These are phyloP conservation scores for Marasmius tenuissimus DNA, from an alignment of 1,284 basidiomycete genomes.

Conservation along the genomic window DNA sequence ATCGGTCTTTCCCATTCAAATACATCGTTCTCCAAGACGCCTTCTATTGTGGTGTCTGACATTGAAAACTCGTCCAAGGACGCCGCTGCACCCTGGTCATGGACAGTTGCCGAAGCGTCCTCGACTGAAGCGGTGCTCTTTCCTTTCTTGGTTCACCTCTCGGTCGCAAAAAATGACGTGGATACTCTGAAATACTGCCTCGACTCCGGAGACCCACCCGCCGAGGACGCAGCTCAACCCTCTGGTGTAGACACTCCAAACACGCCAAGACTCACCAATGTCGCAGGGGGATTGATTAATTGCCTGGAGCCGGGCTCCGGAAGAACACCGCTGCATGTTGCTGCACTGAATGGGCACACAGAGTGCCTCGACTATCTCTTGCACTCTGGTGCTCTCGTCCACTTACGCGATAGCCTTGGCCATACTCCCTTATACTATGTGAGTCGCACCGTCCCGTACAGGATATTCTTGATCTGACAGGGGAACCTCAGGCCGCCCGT, in stretches of 20 bases:
- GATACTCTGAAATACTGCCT: constrained; percentile 64
- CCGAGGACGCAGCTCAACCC: constrained; percentile 14
- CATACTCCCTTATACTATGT: constrained; percentile 86
- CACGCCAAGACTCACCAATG: constrained; percentile 30
- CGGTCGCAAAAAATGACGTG: constrained; percentile 66
- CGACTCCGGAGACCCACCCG: constrained; percentile 11
- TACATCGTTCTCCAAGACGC: constrained; percentile 22
- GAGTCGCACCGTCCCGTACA: constrained; percentile 20
- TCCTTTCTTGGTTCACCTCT: constrained; percentile 77
- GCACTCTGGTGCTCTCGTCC: constrained; percentile 82
- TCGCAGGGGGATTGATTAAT: constrained; percentile 70
- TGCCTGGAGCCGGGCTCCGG: constrained; percentile 68
- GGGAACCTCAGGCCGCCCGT: constrained; percentile 57
- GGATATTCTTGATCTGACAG: constrained; percentile 1
- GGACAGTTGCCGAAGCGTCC: constrained; percentile 71
- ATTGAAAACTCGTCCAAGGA: constrained; percentile 41
- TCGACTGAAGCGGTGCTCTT: constrained; percentile 68
- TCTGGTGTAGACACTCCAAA: constrained; percentile 8
- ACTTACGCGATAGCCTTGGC: constrained; percentile 74
- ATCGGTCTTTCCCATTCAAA: constrained; percentile 53
- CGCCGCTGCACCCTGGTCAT: constrained; percentile 70
- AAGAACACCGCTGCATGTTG: constrained; percentile 79
- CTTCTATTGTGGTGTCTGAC: constrained; percentile 40
- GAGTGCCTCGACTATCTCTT: constrained; percentile 63
- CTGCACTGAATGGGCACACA: constrained; percentile 68